Evolutionary conservation across 108 stramenopile species (phyloP), one percentile per base, ranked within the genome.

Genomic region (Chaetoceros tenuissimus): DNA sequence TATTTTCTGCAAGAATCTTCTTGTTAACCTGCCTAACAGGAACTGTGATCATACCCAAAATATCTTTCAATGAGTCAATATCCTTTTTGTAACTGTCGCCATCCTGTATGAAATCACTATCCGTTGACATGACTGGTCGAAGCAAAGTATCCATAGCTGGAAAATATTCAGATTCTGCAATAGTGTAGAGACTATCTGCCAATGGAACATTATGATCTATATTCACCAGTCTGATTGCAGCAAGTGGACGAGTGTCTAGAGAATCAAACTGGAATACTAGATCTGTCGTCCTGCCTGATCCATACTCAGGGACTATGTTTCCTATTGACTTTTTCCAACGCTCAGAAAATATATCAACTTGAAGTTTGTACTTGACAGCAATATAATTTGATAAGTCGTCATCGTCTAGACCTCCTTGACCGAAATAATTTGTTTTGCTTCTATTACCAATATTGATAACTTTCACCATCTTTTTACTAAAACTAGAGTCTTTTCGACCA

Each of bases 61-160:
- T 71, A 8, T 77, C 73, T 45, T 71, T 46, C 7, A 73, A 7
- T 18, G 48, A 51, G 59, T 73, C 72, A 28, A 73, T 66, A n/a
- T 5, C 53, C 27, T 54, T 51, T 53, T 60, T 21, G 29, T 10
- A 24, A 51, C 49, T 23, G 3, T 16, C n/a, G n/a, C n/a, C n/a
- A n/a, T n/a, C n/a, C n/a, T n/a, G n/a, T n/a, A n/a, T n/a, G n/a
- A n/a, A n/a, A n/a, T n/a, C n/a, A n/a, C n/a, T n/a, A n/a, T n/a
- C n/a, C n/a, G n/a, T n/a, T n/a, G n/a, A n/a, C n/a, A n/a, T n/a
- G n/a, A n/a, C n/a, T n/a, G n/a, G n/a, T n/a, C n/a, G n/a, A n/a
- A n/a, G n/a, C n/a, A n/a, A n/a, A n/a, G n/a, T n/a, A n/a, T n/a
- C n/a, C n/a, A n/a, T n/a, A n/a, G n/a, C n/a, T n/a, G n/a, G n/a